These are phyloP conservation scores for Saccharomyces hybrid DNA, from an alignment of 1,139 yeast genomes.

Conservation along the genomic window DNA sequence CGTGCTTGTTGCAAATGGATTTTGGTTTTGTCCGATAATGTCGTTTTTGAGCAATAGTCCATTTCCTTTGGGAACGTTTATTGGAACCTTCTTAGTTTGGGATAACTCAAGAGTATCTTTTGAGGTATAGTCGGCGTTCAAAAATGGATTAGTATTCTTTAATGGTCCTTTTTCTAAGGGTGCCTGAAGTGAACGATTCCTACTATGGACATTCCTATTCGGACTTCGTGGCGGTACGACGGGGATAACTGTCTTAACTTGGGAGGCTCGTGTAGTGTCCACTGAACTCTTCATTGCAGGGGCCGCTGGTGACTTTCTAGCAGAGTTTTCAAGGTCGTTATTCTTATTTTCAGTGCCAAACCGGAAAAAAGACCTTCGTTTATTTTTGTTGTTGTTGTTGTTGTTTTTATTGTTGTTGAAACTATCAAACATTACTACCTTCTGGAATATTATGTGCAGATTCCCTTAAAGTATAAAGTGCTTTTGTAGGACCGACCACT, in stretches of 20 bases:
- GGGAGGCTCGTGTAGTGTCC: not conserved
- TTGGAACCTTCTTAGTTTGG: not conserved
- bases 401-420: constrained; percentile 8
- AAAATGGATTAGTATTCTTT: constrained; percentile 11
- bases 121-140: not conserved
- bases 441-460: not conserved
- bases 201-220: not conserved
- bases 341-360: constrained; percentile 16
- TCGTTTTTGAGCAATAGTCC: not conserved
- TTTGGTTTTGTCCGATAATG: not conserved
- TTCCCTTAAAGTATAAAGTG: not conserved
- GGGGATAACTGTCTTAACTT: not conserved
- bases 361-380: constrained; percentile 22
- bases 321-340: not conserved
- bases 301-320: not conserved
- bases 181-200: constrained; percentile 1
- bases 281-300: not conserved
- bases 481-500: not conserved
- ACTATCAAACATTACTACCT: constrained; percentile 14
- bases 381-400: constrained; percentile 3
- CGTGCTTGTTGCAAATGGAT: not conserved
- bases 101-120: not conserved
- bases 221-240: not conserved
- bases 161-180: constrained; percentile 7
- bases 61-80: not conserved